Base-by-base conservation (phyloP, 2,329 filamentous ascomycete species). In the Aspergillus viridinutans region DNA sequence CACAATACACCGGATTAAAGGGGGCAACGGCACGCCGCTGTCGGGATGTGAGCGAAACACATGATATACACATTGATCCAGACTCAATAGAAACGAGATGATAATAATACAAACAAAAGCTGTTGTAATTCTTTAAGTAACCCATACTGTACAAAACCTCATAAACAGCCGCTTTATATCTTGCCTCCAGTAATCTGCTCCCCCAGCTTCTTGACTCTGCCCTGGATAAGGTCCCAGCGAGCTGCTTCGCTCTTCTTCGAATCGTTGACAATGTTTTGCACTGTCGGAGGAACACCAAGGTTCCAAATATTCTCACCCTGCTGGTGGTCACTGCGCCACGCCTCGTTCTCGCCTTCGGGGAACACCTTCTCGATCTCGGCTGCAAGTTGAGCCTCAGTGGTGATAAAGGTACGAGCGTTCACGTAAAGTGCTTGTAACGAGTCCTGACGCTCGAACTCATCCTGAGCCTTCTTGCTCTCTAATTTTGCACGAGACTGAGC, bases 371-470 rank as follows among this genome's bases (percentile, higher is more conserved):
- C 88, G 56, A 97, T 87, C 62, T 86, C 83, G 17, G 80, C 79
- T 64, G 89, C 83, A 35, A 99, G 83, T 72, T 96, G 88, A 52
- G 82, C 77, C 72, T 96, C 92, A 25, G 83, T 87, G 20, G 91
- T 87, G 70, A 99, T 97, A 76, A 97, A 99, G 42, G 85, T 80
- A 26, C 89, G 84, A 4, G 94, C 92, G 65, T 92, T 89, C 77
- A 94, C 89, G 76, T 99, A 99, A 12, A 99, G 83, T 57, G 90
- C 86, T 75, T 96, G 90, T 29, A 99, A 77, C 17, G 87, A 83
- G 63, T 93, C 85, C 59, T 84, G 81, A 52, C 89, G 84, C 53
- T 81, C 80, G 57, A 86, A 81, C 47, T 80, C 78, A 69, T 86
- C 85, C 53, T 77, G 72, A 9, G 74, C 76, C 32, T 79, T 72